phyloP scores from a whole-genome alignment of 805 yeast genomes.

The Candida taoyuanica region DNA sequence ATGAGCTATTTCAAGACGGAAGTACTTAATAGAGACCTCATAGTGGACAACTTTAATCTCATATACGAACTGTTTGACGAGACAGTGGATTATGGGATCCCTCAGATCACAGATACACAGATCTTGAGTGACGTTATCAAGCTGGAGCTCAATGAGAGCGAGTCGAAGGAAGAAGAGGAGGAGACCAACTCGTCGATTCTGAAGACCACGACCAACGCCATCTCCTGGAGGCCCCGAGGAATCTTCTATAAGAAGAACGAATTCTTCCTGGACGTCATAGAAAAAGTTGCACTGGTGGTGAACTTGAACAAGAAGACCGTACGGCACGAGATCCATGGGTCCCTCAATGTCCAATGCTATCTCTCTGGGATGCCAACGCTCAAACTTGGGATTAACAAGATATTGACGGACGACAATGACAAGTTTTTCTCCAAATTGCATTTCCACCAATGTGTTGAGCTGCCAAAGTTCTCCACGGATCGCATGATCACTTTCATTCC shows the following conservation, averaged over 20 bases:
- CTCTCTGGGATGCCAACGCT: slow-evolving; percentile 88
- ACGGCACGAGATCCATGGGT: slow-evolving; percentile 67
- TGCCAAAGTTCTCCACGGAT: slow-evolving; percentile 46
- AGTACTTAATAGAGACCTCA: slow-evolving; percentile 48
- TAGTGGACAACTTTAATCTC: slow-evolving; percentile 67
- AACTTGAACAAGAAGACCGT: slow-evolving; percentile 54
- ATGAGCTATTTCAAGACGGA: slow-evolving; percentile 39
- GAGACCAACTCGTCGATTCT: slow-evolving; percentile 64
- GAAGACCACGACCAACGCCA: slow-evolving; percentile 69
- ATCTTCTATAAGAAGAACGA: slow-evolving; percentile 85
- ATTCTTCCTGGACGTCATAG: slow-evolving; percentile 82
- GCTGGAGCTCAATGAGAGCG: slow-evolving; percentile 35
- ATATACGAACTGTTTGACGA: slow-evolving; percentile 85
- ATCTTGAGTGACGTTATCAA: slow-evolving; percentile 75
- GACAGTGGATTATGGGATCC: slow-evolving; percentile 83
- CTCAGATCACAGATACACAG: slow-evolving; percentile 77
- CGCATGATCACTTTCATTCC: slow-evolving; percentile 74
- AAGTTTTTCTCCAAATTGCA: slow-evolving; percentile 59
- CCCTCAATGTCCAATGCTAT: slow-evolving; percentile 66
- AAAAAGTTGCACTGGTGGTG: slow-evolving; percentile 63
- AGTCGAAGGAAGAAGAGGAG: slow-evolving; percentile 4
- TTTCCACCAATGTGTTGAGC: slow-evolving; percentile 85
- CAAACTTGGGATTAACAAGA: slow-evolving; percentile 71
- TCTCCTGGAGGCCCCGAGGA: slow-evolving; percentile 93
- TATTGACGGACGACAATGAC: slow-evolving; percentile 20